Conservation (phyloP, 768 basidiomycete genomes). For the Boletus tylopilopsis region DNA sequence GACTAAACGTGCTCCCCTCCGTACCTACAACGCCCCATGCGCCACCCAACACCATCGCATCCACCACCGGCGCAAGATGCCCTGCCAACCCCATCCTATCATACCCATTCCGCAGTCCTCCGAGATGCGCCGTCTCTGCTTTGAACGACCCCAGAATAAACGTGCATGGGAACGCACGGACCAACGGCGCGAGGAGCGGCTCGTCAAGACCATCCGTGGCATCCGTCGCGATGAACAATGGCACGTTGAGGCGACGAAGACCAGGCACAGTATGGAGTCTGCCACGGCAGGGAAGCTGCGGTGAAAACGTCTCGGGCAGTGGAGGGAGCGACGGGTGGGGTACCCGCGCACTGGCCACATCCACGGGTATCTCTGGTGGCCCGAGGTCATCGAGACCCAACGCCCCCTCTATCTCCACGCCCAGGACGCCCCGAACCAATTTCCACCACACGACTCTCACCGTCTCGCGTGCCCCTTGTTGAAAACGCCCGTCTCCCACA, state of each 20-base stretch:
- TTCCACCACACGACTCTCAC: constrained; percentile 52
- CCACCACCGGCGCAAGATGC: constrained; percentile 61
- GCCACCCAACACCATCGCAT: constrained; percentile 63
- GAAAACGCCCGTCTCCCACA: constrained; percentile 65
- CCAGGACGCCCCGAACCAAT: constrained; percentile 48
- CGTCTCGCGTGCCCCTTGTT: constrained; percentile 37
- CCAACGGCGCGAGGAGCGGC: constrained; percentile 43
- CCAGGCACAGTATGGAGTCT: constrained; percentile 32
- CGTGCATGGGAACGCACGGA: constrained; percentile 58
- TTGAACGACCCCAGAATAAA: constrained; percentile 56
- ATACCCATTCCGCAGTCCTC: constrained; percentile 37
- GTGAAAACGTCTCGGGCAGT: constrained; percentile 16
- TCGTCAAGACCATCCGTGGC: constrained; percentile 37
- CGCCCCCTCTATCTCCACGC: constrained; percentile 36
- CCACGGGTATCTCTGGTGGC: constrained; percentile 18
- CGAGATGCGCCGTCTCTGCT: constrained; percentile 28
- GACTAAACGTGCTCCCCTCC: constrained; percentile 71
- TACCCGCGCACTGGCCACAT: constrained; percentile 17
- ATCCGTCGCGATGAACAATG: constrained; percentile 68
- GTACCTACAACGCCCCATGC: constrained; percentile 63
- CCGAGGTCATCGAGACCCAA: constrained; percentile 27
- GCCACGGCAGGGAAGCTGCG: constrained; percentile 35
- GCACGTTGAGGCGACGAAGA: constrained; percentile 46
- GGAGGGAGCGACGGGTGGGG: constrained; percentile 28
- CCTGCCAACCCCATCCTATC: constrained; percentile 46